These are phyloP conservation scores for Pichia sp. DNA, from an alignment of 1,139 yeast species.

Conservation along the genomic window DNA sequence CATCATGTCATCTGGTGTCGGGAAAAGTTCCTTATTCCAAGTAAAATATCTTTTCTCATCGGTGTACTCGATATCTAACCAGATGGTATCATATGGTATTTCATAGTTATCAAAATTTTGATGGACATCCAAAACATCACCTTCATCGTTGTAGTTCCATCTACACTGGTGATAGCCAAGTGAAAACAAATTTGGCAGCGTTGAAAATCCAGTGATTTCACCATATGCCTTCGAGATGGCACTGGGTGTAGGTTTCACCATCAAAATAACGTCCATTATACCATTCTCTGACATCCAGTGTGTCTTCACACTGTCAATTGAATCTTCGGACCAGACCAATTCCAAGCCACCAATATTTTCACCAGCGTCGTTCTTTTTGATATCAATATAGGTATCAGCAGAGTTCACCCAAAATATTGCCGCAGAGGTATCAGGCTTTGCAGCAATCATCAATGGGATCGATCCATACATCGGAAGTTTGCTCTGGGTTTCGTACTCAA, in stretches of 20 bases:
- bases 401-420: slow-evolving; percentile 91
- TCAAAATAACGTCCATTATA: slow-evolving; percentile 65
- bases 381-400: slow-evolving; percentile 89
- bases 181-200: slow-evolving; percentile 75
- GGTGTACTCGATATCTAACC: slow-evolving; percentile 95
- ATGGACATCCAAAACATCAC: slow-evolving; percentile 71
- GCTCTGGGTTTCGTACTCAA: slow-evolving; percentile 82
- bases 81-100: slow-evolving; percentile 87
- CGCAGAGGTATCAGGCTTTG: slow-evolving; percentile 51
- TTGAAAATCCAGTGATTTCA: slow-evolving; percentile 65
- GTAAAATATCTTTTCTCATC: slow-evolving; percentile 84
- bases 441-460: slow-evolving; percentile 80
- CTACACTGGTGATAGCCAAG: slow-evolving; percentile 94
- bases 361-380: slow-evolving; percentile 36
- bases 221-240: slow-evolving; percentile 64
- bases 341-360: slow-evolving; percentile 13
- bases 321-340: slow-evolving; percentile 9
- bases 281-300: slow-evolving; percentile 98
- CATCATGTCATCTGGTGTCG: slow-evolving; percentile 68
- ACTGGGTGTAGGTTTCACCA: slow-evolving; percentile 59
- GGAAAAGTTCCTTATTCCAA: slow-evolving; percentile 75
- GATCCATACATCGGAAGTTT: slow-evolving; percentile 92
- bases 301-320: slow-evolving; percentile 36
- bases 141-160: slow-evolving; percentile 92
- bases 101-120: slow-evolving; percentile 63